Conservation (phyloP, 2,329 filamentous ascomycete genomes). For the Aplosporella prunicola region DNA sequence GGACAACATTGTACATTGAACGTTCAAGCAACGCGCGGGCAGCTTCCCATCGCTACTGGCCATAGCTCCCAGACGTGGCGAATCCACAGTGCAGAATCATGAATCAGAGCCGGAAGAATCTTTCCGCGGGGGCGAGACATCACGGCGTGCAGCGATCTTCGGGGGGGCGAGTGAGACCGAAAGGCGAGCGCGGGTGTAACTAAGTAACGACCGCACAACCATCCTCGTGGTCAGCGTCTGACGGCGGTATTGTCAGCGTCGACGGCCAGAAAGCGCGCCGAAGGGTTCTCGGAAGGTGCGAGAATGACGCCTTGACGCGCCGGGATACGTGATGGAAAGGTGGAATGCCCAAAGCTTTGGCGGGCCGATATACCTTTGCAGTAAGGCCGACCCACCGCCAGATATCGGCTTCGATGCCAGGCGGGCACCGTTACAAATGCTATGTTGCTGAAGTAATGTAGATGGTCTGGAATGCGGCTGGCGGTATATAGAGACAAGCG, state of each 20-base stretch:
- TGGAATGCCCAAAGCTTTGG: slow-evolving; percentile 6
- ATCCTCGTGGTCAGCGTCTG: no score
- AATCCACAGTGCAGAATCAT: slow-evolving; percentile 5
- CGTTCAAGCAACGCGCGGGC: no score
- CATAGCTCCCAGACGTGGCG: slow-evolving; percentile 8
- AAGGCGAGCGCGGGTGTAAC: no score
- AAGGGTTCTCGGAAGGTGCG: no score
- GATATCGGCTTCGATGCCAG: slow-evolving; percentile 8
- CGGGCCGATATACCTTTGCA: slow-evolving; percentile 8
- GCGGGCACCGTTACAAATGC: not conserved
- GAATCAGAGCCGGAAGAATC: slow-evolving; percentile 6
- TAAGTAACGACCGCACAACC: no score
- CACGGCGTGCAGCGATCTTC: no score
- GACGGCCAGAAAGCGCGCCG: no score
- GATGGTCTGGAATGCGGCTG: slow-evolving; percentile 8
- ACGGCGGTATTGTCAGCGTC: no score
- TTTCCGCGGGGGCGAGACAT: slow-evolving; percentile 4
- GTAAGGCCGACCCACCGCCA: slow-evolving; percentile 9
- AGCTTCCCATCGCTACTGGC: no score
- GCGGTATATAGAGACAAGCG: slow-evolving; percentile 7
- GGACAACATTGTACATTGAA: no score
- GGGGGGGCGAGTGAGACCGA: no score
- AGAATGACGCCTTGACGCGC: slow-evolving; percentile 1
- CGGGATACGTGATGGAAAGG: slow-evolving; percentile 7
- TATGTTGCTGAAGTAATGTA: slow-evolving; percentile 11